Evolutionary conservation across 345 rosid genomes (phyloP), one percentile per base, ranked within the genome.

Genomic region (Clausena lansium): DNA sequence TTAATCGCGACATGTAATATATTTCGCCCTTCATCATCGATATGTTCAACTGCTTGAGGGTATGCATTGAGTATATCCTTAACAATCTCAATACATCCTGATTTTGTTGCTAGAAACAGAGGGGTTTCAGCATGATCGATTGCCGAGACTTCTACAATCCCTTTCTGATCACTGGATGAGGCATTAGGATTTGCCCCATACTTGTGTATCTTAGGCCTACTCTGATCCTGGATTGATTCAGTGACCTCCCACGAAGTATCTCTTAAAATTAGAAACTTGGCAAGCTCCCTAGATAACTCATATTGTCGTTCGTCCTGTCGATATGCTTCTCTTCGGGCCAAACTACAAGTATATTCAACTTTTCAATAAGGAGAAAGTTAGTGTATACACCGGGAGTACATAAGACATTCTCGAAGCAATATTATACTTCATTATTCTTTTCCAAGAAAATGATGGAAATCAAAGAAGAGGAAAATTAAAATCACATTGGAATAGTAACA

Each of bases 1-100:
- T 54, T 59, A 5, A 80, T 74, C 1, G 84, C 84, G 24, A 72
- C 68, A 38, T 78, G 84, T 55, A 84, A 67, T 55, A 84, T 67
- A 70, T 81, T 75, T 66, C 64, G 72, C 0, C 80, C 78, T 35
- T 14, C 28, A 5, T 38, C 47, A 27, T 65, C 52, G 1, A 74
- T 9, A 28, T 74, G 45, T 15, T 71, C 82, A 19, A 75, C 50
- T 7, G 73, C 68, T 41, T 75, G 75, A 61, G 84, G 74, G 25
- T 70, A 52, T 30, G 6, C 17, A 2, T 35, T 47, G 45, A 76
- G 83, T 74, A 74, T 62, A 20, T 74, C 59, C 13, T 45, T 74
- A 28, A 74, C 77, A 45, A 74, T 62, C 39, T 74, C 70, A 6
- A 74, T 20, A 62, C 77, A 74, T 7, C 77, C 70, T 0, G 77